Evolutionary conservation across 2,329 filamentous ascomycete species (phyloP), one percentile per base, ranked within the genome.

Genomic region (Epichloe sibirici): DNA sequence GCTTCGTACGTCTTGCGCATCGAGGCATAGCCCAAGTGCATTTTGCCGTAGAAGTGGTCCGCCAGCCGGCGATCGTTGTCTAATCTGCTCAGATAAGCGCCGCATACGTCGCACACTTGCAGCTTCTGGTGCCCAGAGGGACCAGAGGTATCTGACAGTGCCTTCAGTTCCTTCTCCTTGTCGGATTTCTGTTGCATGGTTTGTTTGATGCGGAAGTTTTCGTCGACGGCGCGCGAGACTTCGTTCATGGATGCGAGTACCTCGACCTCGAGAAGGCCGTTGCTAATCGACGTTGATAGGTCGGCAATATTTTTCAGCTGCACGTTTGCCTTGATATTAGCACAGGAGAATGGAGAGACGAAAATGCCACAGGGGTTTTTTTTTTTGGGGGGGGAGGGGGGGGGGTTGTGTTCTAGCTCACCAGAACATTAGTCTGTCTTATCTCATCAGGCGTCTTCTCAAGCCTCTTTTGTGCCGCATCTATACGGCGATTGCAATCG

Each of bases 361-460:
- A 23, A 23, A 23, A 23, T 23, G 23, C 23, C 23, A 23, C 23
- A 23, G 3, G 17, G 2, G 2, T 2, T 21, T 21, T 21, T 21
- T 21, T n/a, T n/a, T n/a, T n/a, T n/a, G n/a, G n/a, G n/a, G n/a
- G n/a, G n/a, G n/a, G n/a, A 5, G 11, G 8, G 23, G 5, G 6
- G 2, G 6, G 7, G 13, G 17, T 17, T 17, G 17, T 17, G 17
- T 2, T 13, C 3, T 5, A 25, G 15, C 62, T 52, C 67, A 85
- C 81, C 60, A 97, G 71, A 47, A 85, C 81, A 65, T 95, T 97
- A 3, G 93, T 97, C 74, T 97, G 90, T 28, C 88, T 77, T 59
- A 98, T 96, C 74, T 98, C 93, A 65, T 98, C 93, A 8, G 91
- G 90, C 1, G 93, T 97, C 78, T 97, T 98, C 71, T 98, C 93